A percentile compares a stretch with the other conserved stretches of the same genome.
Conservation (phyloP, 2,329 filamentous ascomycete species). For the Magnaporthiopsis rhizophila region DNA sequence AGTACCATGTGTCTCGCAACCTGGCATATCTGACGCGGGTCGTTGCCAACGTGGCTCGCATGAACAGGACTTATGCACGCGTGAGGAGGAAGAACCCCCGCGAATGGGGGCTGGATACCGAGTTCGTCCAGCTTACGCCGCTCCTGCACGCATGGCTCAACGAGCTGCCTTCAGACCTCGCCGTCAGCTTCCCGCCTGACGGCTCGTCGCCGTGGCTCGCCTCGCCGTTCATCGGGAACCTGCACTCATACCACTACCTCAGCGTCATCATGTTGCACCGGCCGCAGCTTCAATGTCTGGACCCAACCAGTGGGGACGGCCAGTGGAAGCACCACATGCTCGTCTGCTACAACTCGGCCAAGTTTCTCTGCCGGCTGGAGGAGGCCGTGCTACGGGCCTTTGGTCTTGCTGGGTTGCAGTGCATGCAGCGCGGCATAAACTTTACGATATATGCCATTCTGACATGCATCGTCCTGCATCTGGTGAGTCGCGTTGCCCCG, state of each 20-base stretch:
- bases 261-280: slow-evolving; percentile 80
- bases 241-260: slow-evolving; percentile 84
- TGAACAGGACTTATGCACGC: slow-evolving; percentile 66
- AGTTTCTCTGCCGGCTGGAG: slow-evolving; percentile 76
- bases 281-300: slow-evolving; percentile 73
- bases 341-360: slow-evolving; percentile 76
- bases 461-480: slow-evolving; percentile 84
- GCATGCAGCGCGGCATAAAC: slow-evolving; percentile 90
- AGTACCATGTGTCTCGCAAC: slow-evolving; percentile 72
- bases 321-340: slow-evolving; percentile 86
- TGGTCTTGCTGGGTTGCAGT: slow-evolving; percentile 72
- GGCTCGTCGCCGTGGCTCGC: slow-evolving; percentile 76
- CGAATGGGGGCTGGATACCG: slow-evolving; percentile 81
- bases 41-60: slow-evolving; percentile 68
- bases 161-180: slow-evolving; percentile 70
- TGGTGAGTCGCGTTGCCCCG: slow-evolving; percentile 53
- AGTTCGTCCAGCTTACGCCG: slow-evolving; percentile 72
- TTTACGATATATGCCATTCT: slow-evolving; percentile 91
- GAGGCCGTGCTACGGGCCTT: slow-evolving; percentile 72
- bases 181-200: slow-evolving; percentile 68
- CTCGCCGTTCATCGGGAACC: slow-evolving; percentile 80
- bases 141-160: slow-evolving; percentile 68
- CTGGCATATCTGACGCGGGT: slow-evolving; percentile 75
- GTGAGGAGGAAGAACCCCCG: slow-evolving; percentile 60
- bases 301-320: slow-evolving; percentile 60